Base-by-base conservation (phyloP, 495 filamentous ascomycete genomes). In the Neurospora africana region DNA sequence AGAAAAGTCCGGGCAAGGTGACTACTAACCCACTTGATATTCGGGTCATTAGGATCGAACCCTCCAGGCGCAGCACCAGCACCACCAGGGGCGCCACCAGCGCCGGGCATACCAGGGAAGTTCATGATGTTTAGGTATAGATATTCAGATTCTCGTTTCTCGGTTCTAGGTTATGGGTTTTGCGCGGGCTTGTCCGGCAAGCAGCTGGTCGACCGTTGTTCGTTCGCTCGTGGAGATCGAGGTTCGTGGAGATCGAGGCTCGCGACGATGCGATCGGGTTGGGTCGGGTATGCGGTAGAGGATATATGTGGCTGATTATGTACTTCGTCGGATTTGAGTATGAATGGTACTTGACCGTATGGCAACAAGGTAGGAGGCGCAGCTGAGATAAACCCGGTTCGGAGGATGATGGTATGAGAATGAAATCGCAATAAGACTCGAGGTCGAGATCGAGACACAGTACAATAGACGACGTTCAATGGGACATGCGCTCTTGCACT, bases 1-100 rank as follows among this genome's bases (percentile, higher is more conserved):
- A 35, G 5, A 53, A 69, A 8, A 11, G 10, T 33, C 23, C 47
- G 5, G 21, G 21, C 6, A 23, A 7, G 68, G 36, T 9, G 36
- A 38, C 40, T 35, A 58, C 68, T 19, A 35, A 77, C 75, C 75
- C 68, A 72, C 74, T 84, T 85, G 39, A 84, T 71, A 43, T 81
- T 84, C 10, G 82, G 81, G 73, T 84, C 82, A 44, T 82, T 83
- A 13, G 79, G 81, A 69, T 83, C 79, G 53, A 76, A 82, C 40
- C 73, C 75, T 41, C 72, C 70, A 41, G 41, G 58, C 23, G 23
- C 44, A 65, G 72, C 39, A 23, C 71, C 33, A 38, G 38, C 72
- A 9, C 70, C 58, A 53, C n/a, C 44, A 4, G 44, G n/a, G 10
- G 10, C 74, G n/a, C 68, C 72, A 17, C 68, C 70, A 7, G 69